Evolutionary conservation across 805 yeast genomes (phyloP).

Genomic region (Candida koratica): DNA sequence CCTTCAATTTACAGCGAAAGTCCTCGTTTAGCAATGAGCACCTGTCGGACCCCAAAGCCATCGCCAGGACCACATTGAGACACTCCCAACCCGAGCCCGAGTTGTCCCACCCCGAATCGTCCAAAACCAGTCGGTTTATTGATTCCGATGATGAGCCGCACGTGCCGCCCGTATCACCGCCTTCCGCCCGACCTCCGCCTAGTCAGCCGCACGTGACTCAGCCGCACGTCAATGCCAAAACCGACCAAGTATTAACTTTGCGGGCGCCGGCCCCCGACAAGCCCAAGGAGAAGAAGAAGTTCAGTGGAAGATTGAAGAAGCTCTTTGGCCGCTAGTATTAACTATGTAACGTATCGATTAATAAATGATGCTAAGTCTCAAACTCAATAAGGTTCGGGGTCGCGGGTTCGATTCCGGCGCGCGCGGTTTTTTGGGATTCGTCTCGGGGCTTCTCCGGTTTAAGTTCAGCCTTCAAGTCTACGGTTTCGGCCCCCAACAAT

Average conservation of each 20-base stretch:
- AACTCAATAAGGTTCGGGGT: conserved; percentile 46
- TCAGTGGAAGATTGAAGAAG: conserved; percentile 36
- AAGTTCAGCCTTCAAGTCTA: conserved; percentile 15
- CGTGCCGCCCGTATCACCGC: not conserved
- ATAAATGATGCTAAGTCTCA: conserved; percentile 25
- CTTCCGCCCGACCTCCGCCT: not conserved
- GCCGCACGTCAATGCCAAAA: conserved; percentile 1
- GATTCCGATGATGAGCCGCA: conserved; percentile 60
- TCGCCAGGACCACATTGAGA: conserved; percentile 14
- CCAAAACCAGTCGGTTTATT: conserved; percentile 57
- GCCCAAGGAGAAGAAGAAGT: conserved; percentile 31
- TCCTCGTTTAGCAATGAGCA: conserved; percentile 13
- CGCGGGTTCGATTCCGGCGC: too few species aligned
- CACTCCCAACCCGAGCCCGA: too few species aligned
- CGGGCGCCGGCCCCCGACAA: conserved; percentile 7
- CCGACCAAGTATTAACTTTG: conserved; percentile 6
- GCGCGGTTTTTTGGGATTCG: too few species aligned
- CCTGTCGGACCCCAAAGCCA: conserved; percentile 6
- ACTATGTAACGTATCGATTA: too few species aligned
- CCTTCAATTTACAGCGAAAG: conserved; percentile 25
- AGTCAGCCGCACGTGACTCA: not conserved
- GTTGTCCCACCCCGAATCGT: too few species aligned
- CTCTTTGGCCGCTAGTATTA: conserved; percentile 31
- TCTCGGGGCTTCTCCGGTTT: too few species aligned
- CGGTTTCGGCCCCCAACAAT: conserved; percentile 48